phyloP scores from a whole-genome alignment of 768 basidiomycete species.

The Leccinum subtestaceum region DNA sequence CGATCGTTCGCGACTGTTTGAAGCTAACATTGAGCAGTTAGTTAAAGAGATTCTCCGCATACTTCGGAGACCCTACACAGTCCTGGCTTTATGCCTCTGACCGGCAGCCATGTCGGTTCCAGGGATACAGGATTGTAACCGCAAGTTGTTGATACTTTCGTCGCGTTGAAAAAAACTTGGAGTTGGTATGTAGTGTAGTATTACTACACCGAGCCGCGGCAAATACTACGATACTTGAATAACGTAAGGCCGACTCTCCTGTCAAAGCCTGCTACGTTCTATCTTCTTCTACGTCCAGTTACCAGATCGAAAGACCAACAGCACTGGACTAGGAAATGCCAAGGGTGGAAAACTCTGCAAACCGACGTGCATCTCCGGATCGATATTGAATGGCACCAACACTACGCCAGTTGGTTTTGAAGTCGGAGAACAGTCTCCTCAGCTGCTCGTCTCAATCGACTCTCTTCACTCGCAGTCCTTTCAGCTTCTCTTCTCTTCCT shows the following conservation, averaged over 20 bases:
- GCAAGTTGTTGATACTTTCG: conserved; percentile 3
- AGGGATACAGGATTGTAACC: too few species aligned
- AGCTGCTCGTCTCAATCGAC: conserved; percentile 41
- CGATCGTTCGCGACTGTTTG: conserved; percentile 68
- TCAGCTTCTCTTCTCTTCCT: conserved; percentile 59
- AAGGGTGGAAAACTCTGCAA: not conserved
- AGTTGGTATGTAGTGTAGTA: not conserved
- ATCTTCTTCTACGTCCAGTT: not conserved
- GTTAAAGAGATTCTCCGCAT: not conserved
- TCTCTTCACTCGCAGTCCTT: conserved; percentile 48
- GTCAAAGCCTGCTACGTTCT: not conserved
- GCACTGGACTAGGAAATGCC: too few species aligned
- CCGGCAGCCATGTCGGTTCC: conserved; percentile 16
- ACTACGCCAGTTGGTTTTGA: conserved; percentile 24
- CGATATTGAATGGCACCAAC: not conserved
- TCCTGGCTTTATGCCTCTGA: conserved; percentile 50
- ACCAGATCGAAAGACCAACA: not conserved
- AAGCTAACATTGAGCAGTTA: conserved; percentile 47
- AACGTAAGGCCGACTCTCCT: not conserved
- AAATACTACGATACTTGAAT: not conserved
- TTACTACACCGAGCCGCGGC: not conserved
- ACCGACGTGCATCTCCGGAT: not conserved
- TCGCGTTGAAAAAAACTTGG: not conserved
- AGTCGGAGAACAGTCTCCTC: conserved; percentile 48
- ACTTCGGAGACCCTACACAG: conserved; percentile 9